phyloP scores from a whole-genome alignment of 208 protist species.

The Blastocrithidia nonstop region DNA sequence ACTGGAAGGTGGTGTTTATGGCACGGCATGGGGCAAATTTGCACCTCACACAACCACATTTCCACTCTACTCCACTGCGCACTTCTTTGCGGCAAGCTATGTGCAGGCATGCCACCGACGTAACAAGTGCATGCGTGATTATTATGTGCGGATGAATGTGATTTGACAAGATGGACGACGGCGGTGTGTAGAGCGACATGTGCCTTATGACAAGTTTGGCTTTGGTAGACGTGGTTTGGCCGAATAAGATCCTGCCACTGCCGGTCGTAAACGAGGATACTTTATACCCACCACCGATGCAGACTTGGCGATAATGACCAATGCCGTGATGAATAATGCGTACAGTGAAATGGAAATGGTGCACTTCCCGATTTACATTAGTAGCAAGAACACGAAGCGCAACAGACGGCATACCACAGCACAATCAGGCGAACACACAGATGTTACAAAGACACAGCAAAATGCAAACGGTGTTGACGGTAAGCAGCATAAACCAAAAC shows the following conservation, averaged over 20 bases:
- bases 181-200: slow-evolving; percentile 31
- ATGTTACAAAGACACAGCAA: no score
- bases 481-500: no score
- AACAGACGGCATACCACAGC: no score
- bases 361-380: no score
- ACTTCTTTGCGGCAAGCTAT: slow-evolving; percentile 72
- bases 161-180: slow-evolving; percentile 41
- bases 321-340: no score
- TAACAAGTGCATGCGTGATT: slow-evolving; percentile 36
- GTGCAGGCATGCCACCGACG: slow-evolving; percentile 75
- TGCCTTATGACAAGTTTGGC: slow-evolving; percentile 48
- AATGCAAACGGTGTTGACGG: no score
- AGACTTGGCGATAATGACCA: no score
- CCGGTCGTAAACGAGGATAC: slow-evolving; percentile 35
- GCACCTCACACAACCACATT: no score
- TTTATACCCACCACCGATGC: slow-evolving; percentile 21
- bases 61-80: slow-evolving; percentile 41
- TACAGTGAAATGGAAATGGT: no score
- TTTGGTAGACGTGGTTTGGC: slow-evolving; percentile 35
- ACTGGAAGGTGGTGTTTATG: background rate
- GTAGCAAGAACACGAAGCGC: no score
- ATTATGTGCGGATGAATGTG: slow-evolving; percentile 21
- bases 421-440: no score
- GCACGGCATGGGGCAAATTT: background rate
- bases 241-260: slow-evolving; percentile 33